These are phyloP conservation scores for Zasmidium citrigriseum DNA, from an alignment of 2,329 filamentous ascomycete species.

Conservation along the genomic window DNA sequence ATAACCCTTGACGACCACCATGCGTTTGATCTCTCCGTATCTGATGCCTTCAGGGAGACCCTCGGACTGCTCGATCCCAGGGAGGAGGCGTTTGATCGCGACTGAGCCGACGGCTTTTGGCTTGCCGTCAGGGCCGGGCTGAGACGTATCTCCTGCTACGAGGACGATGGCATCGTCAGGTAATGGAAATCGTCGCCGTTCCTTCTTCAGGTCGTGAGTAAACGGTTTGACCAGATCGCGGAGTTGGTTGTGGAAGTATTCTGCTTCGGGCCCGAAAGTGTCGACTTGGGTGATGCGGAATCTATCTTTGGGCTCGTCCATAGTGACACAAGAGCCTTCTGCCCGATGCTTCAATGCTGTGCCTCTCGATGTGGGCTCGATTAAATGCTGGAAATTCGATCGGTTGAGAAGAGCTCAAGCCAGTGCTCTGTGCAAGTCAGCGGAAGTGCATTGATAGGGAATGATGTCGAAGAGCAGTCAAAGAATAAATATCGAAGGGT, in stretches of 20 bases:
- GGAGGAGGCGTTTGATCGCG: not conserved
- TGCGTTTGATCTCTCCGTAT: slow-evolving; percentile 4
- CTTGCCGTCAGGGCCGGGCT: not conserved
- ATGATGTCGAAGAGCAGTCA: too few species aligned
- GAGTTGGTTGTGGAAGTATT: not conserved
- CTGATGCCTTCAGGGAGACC: not conserved
- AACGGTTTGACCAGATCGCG: not conserved
- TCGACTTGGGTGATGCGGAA: not conserved
- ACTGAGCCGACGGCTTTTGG: not conserved
- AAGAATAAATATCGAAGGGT: too few species aligned
- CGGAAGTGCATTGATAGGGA: too few species aligned
- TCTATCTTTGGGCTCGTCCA: not conserved
- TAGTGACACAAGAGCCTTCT: too few species aligned
- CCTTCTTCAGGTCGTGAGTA: not conserved
- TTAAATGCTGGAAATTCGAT: too few species aligned
- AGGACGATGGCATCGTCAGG: not conserved
- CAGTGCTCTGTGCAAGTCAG: too few species aligned
- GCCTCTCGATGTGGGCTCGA: not conserved
- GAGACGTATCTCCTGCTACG: not conserved
- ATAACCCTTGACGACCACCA: not conserved
- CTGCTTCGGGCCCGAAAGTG: not conserved
- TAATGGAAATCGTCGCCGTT: not conserved
- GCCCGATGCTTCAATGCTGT: too few species aligned
- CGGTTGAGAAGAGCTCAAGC: too few species aligned
- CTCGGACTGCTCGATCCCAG: not conserved